phyloP scores from a whole-genome alignment of 371 early-diverging fungal species.

The Zopfochytrium polystomum region DNA sequence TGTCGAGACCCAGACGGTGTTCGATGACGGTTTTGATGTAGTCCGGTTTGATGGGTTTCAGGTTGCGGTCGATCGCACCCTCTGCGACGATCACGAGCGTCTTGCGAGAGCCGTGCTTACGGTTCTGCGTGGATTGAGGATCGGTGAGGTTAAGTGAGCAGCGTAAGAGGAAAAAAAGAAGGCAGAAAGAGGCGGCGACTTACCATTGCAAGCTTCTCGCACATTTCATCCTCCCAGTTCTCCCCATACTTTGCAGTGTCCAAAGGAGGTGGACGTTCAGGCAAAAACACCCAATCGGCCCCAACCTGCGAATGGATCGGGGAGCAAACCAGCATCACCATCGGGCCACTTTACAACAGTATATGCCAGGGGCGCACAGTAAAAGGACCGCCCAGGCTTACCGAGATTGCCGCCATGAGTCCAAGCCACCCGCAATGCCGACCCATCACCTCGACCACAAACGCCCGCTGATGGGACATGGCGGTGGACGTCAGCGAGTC shows the following conservation, averaged over 20 bases:
- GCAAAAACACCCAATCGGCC: conserved; percentile 97
- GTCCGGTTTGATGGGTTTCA: conserved; percentile 87
- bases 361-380: too few relatives aligned
- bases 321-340: background rate
- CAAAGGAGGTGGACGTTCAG: conserved; percentile 85
- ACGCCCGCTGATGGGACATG: conserved; percentile 93
- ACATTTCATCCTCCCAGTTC: conserved; percentile 88
- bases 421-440: conserved; percentile 99
- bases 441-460: conserved; percentile 99
- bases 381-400: background rate
- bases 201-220: conserved; percentile 53
- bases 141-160: background rate
- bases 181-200: background rate
- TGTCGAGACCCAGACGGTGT: conserved; percentile 81
- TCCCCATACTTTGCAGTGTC: conserved; percentile 51
- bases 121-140: conserved; percentile 47
- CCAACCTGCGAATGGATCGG: conserved; percentile 40
- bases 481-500: conserved; percentile 96
- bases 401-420: conserved; percentile 91
- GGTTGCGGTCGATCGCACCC: conserved; percentile 91
- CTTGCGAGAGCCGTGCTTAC: conserved; percentile 81
- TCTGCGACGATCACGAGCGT: conserved; percentile 96
- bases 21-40: conserved; percentile 80
- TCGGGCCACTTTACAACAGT: too few relatives aligned
- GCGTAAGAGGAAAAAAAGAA: background rate